Percentiles rank a stretch among this genome's conserved stretches.
These are phyloP conservation scores for Flaveria bidentis DNA, from an alignment of 129 eudicot genomes.

Conservation along the genomic window DNA sequence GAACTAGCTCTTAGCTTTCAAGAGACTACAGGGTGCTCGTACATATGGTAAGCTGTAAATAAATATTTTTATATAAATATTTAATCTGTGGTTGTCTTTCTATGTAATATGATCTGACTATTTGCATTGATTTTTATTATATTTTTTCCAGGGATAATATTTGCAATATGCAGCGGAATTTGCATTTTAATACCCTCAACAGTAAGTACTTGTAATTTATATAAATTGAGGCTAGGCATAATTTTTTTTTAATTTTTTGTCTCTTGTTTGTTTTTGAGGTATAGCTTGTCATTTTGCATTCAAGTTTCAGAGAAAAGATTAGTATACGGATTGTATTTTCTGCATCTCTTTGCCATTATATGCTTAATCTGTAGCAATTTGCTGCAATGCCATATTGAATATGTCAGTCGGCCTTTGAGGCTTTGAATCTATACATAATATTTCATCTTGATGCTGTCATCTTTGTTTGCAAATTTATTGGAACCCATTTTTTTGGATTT, in stretches of 20 bases:
- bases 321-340: conserved; percentile 1
- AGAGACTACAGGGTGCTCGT: conserved; percentile 81
- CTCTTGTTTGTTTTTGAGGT: conserved; percentile 7
- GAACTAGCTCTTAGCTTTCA: conserved; percentile 98
- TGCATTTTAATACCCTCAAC: conserved; percentile 60
- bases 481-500: not conserved
- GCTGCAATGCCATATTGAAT: not conserved
- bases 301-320: conserved; percentile 2
- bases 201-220: conserved; percentile 57
- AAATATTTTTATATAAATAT: not conserved
- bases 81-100: not conserved
- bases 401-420: conserved; percentile 2
- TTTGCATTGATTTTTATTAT: conserved; percentile 18
- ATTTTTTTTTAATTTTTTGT: not conserved
- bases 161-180: conserved; percentile 66
- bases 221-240: not conserved
- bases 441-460: not conserved
- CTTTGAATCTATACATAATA: not conserved
- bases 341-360: not conserved
- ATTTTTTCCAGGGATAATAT: conserved; percentile 72
- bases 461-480: not conserved
- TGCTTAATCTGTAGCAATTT: not conserved
- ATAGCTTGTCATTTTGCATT: conserved; percentile 17
- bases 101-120: conserved; percentile 10
- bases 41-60: conserved; percentile 63